These are phyloP conservation scores for Penicillium desertorum DNA, from an alignment of 495 filamentous ascomycete genomes.

Conservation along the genomic window DNA sequence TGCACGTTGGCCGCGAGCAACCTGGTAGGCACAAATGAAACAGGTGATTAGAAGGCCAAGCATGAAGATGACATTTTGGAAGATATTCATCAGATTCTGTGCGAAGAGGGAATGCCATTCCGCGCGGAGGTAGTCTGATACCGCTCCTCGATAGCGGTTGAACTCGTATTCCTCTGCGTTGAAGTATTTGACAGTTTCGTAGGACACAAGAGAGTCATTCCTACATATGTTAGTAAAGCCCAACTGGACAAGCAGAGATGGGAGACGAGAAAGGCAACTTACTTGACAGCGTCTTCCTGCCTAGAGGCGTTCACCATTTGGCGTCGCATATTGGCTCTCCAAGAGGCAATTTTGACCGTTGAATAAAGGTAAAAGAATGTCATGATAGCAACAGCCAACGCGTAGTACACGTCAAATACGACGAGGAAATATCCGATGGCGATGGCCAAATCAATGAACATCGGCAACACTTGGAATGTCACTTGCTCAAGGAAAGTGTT, in stretches of 20 bases:
- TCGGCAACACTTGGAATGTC: slow-evolving; percentile 77
- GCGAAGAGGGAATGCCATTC: slow-evolving; percentile 73
- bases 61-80: slow-evolving; percentile 79
- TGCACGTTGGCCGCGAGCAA: slow-evolving; percentile 57
- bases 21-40: slow-evolving; percentile 74
- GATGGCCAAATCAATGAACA: slow-evolving; percentile 76
- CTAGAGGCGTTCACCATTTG: slow-evolving; percentile 78
- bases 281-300: slow-evolving; percentile 81
- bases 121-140: slow-evolving; percentile 66
- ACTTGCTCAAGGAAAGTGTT: slow-evolving; percentile 83
- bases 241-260: background rate
- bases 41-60: slow-evolving; percentile 68
- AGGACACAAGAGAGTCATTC: slow-evolving; percentile 83
- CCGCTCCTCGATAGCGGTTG: slow-evolving; percentile 67
- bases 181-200: slow-evolving; percentile 92
- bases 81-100: slow-evolving; percentile 76
- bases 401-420: slow-evolving; percentile 72
- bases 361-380: slow-evolving; percentile 80
- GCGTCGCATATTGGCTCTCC: slow-evolving; percentile 70
- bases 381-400: slow-evolving; percentile 71
- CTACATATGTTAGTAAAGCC: background rate
- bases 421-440: slow-evolving; percentile 74
- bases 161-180: slow-evolving; percentile 83
- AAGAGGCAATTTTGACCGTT: slow-evolving; percentile 79
- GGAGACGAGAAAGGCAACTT: background rate